A percentile compares a stretch with the other conserved stretches of the same genome.
These are phyloP conservation scores for Sordariomycetes sp. DNA, from an alignment of 2,329 filamentous ascomycete species.

Conservation along the genomic window DNA sequence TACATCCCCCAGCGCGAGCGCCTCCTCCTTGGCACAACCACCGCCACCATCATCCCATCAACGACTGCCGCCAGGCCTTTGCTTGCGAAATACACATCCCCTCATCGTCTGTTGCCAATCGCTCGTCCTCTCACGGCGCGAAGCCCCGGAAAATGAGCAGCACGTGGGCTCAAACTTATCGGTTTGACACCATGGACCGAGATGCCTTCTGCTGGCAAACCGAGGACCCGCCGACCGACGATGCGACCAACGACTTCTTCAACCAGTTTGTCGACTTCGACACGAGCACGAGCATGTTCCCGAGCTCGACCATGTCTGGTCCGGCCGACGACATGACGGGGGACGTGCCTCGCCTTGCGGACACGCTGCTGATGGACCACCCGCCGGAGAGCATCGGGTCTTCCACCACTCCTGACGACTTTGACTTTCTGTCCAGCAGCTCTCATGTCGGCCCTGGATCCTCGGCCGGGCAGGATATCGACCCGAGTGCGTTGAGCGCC, in stretches of 20 bases:
- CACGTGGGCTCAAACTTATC: too few relatives aligned
- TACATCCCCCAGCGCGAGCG: not conserved
- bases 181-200: slow-evolving; percentile 24
- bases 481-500: slow-evolving; percentile 17
- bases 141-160: too few relatives aligned
- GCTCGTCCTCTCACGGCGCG: too few relatives aligned
- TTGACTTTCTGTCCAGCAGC: slow-evolving; percentile 25
- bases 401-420: slow-evolving; percentile 25
- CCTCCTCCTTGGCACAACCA: not conserved
- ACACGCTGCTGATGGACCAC: slow-evolving; percentile 17
- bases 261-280: slow-evolving; percentile 28
- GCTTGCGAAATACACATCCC: too few relatives aligned
- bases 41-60: not conserved
- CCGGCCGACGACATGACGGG: not conserved
- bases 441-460: slow-evolving; percentile 16
- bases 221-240: slow-evolving; percentile 17
- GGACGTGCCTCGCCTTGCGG: slow-evolving; percentile 13
- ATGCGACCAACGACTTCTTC: slow-evolving; percentile 23
- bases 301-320: slow-evolving; percentile 10
- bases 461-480: slow-evolving; percentile 17
- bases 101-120: too few relatives aligned
- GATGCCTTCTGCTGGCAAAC: slow-evolving; percentile 26
- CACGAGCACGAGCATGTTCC: slow-evolving; percentile 11
- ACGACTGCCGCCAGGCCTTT: too few relatives aligned
- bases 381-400: slow-evolving; percentile 21